Percentiles rank a stretch among this genome's conserved stretches.
These are phyloP conservation scores for Tulasnella sp. DNA, from an alignment of 768 basidiomycete genomes.

Conservation along the genomic window DNA sequence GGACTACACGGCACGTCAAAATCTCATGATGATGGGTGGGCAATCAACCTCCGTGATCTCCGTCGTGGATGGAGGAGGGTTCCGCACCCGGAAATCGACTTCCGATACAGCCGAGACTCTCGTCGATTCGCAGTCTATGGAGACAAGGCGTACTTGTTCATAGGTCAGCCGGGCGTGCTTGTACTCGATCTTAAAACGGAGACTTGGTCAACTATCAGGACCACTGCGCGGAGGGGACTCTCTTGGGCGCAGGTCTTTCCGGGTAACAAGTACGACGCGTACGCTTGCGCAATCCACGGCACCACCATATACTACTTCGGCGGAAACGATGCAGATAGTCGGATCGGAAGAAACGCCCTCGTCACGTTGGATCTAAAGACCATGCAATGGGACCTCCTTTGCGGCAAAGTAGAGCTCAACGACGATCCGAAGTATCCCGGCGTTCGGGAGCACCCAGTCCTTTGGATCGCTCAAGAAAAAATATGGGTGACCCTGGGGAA, in stretches of 20 bases:
- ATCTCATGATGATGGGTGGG: slow-evolving; percentile 16
- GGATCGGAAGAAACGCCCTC: slow-evolving; percentile 30
- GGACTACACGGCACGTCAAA: slow-evolving; percentile 19
- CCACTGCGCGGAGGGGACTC: slow-evolving; percentile 18
- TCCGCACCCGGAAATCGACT: background rate
- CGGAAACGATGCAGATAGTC: slow-evolving; percentile 23
- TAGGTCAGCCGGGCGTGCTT: slow-evolving; percentile 23
- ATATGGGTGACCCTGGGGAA: slow-evolving; percentile 30
- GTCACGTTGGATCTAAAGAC: slow-evolving; percentile 29
- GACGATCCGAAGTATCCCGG: slow-evolving; percentile 24
- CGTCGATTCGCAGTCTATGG: slow-evolving; percentile 20
- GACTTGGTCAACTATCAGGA: slow-evolving; percentile 25
- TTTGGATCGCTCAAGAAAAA: slow-evolving; percentile 27
- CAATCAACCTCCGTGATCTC: slow-evolving; percentile 16
- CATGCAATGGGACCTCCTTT: slow-evolving; percentile 25
- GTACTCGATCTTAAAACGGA: slow-evolving; percentile 30
- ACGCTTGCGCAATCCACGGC: slow-evolving; percentile 18
- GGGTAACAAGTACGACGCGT: slow-evolving; percentile 11
- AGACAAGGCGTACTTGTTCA: slow-evolving; percentile 30
- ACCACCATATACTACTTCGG: slow-evolving; percentile 32
- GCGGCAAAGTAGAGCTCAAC: slow-evolving; percentile 14
- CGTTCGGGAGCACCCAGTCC: slow-evolving; percentile 26
- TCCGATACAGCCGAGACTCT: background rate
- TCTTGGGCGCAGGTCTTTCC: slow-evolving; percentile 17
- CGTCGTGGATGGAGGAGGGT: background rate